These are phyloP conservation scores for Malania oleifera DNA, from an alignment of 164 flowering plant genomes.

Conservation along the genomic window DNA sequence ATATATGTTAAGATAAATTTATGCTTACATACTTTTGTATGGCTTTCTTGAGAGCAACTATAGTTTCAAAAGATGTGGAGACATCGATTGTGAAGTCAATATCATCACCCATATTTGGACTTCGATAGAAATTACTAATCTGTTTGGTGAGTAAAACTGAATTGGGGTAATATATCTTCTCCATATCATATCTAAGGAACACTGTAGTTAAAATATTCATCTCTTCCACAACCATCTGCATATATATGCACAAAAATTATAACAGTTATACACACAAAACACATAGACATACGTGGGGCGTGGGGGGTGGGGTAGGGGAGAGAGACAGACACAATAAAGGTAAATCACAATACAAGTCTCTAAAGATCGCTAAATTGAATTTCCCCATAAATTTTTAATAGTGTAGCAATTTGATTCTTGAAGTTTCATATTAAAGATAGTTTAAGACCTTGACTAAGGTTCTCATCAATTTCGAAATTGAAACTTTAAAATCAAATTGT, in stretches of 20 bases:
- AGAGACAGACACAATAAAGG: too few relatives aligned
- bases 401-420: too few relatives aligned
- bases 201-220: conserved; percentile 62
- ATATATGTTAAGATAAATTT: too few relatives aligned
- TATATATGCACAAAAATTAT: background rate
- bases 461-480: too few relatives aligned
- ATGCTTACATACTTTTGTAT: conserved; percentile 42
- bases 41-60: conserved; percentile 30
- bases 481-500: too few relatives aligned
- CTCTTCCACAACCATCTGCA: conserved; percentile 65
- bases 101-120: conserved; percentile 36
- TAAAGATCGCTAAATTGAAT: too few relatives aligned
- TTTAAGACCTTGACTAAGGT: too few relatives aligned
- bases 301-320: too few relatives aligned
- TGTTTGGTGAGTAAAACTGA: conserved; percentile 26
- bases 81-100: conserved; percentile 25
- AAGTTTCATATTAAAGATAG: too few relatives aligned
- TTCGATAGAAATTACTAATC: conserved; percentile 33
- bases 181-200: conserved; percentile 33
- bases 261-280: background rate
- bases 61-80: conserved; percentile 24
- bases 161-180: conserved; percentile 35
- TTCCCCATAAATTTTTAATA: too few relatives aligned
- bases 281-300: too few relatives aligned
- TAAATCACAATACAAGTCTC: too few relatives aligned